Base-by-base conservation (phyloP, 345 rosid genomes). In the Raphanus raphanistrum region DNA sequence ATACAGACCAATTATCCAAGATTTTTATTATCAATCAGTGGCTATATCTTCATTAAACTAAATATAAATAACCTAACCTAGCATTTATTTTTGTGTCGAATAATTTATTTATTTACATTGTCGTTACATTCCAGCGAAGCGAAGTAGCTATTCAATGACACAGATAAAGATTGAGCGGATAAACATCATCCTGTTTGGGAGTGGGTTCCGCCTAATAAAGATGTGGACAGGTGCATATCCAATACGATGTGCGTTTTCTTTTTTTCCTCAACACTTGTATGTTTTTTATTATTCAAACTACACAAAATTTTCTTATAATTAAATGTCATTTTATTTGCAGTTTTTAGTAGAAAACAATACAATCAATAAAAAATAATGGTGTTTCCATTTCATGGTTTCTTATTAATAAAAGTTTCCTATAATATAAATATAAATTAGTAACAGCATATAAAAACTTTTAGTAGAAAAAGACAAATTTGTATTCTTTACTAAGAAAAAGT, bases 131-230 rank as follows among this genome's bases (percentile, higher is more conserved):
- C 1, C 21, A n/a, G 43, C 28, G 25, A 33, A n/a, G 43, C 28
- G 25, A 70, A 11, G 17, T 59, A n/a, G 16, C 52, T 1, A 29
- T 54, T 26, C 15, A 66, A 75, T 15, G 43, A 38, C 45, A 57
- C 16, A 28, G 79, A 76, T 69, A 76, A 41, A 68, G 10, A 33
- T 33, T 6, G 54, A 76, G 2, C 6, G 74, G 80, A 76, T 76
- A 76, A 63, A 32, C 63, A 69, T 76, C 41, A 76, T 52, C 80
- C 55, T 21, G 26, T 25, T 32, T n/a, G 8, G 29, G 41, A 69
- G 63, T 76, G 74, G 74, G 79, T 31, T 63, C 80, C 9, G 6
- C 25, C 8, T 50, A 29, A 45, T 43, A 59, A 76, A 68, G 35
- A 59, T 4, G 74, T 59, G 52, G 52, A 5, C 36, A 75, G 28